These are phyloP conservation scores for Arthrobotrys sinensis DNA, from an alignment of 2,329 filamentous ascomycete genomes.

Conservation along the genomic window DNA sequence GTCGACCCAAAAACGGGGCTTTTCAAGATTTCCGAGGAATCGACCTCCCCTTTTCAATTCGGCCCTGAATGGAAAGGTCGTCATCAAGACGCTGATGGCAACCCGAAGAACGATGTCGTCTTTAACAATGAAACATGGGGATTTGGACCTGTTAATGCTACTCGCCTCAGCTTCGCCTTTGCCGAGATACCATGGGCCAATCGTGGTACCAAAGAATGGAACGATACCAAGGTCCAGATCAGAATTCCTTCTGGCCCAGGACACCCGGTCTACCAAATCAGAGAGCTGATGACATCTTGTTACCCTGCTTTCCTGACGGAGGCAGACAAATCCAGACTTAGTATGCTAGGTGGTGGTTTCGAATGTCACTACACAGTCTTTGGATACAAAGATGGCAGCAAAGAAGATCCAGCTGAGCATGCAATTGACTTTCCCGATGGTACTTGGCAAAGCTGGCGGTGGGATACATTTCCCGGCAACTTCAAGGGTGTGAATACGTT, in stretches of 20 bases:
- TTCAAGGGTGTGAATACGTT: slow-evolving; percentile 38
- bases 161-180: slow-evolving; percentile 40
- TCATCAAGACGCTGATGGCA: slow-evolving; percentile 42
- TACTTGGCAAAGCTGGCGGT: slow-evolving; percentile 18
- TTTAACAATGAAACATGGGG: slow-evolving; percentile 25
- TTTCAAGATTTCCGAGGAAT: slow-evolving; percentile 13
- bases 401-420: slow-evolving; percentile 36
- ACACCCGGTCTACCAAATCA: slow-evolving; percentile 7
- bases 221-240: slow-evolving; percentile 5
- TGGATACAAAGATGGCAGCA: slow-evolving; percentile 25
- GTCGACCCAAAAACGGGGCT: slow-evolving; percentile 31
- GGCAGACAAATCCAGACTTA: slow-evolving; percentile 7
- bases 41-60: slow-evolving; percentile 37
- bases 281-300: slow-evolving; percentile 17
- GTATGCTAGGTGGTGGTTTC: slow-evolving; percentile 13
- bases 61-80: slow-evolving; percentile 39
- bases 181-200: slow-evolving; percentile 29
- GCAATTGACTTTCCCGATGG: slow-evolving; percentile 19
- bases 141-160: slow-evolving; percentile 31
- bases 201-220: slow-evolving; percentile 22
- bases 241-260: slow-evolving; percentile 10
- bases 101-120: slow-evolving; percentile 8
- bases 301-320: slow-evolving; percentile 9
- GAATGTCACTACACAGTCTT: slow-evolving; percentile 53
- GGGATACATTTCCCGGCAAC: slow-evolving; percentile 32